Evolutionary conservation across 106 monocot genomes (phyloP).

Genomic region (Acanthochlamys bracteata): DNA sequence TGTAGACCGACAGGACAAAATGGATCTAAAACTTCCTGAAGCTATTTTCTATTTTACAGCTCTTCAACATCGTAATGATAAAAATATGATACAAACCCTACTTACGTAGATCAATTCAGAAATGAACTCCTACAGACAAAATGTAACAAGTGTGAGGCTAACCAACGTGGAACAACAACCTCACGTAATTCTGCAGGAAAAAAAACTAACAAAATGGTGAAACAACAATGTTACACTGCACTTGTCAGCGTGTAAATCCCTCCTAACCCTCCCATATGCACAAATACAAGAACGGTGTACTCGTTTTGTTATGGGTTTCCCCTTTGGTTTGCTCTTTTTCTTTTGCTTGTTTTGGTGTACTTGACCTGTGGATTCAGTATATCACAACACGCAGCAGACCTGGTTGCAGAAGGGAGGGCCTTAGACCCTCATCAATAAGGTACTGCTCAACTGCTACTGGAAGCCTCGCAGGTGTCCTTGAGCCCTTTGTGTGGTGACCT

Average conservation of each 20-base stretch:
- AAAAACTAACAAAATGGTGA: conserved; percentile 5
- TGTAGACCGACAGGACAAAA: not conserved
- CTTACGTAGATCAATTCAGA: not conserved
- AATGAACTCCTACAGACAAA: not conserved
- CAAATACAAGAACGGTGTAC: conserved; percentile 13
- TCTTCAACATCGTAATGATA: not conserved
- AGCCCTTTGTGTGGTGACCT: conserved; percentile 74
- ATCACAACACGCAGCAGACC: conserved; percentile 78
- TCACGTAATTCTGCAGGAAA: conserved; percentile 4
- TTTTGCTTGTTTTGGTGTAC: not conserved
- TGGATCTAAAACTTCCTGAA: not conserved
- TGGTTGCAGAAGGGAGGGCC: conserved; percentile 56
- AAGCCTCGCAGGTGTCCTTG: conserved; percentile 62
- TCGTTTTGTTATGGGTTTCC: conserved; percentile 3
- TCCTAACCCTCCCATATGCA: conserved; percentile 11
- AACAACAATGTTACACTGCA: conserved; percentile 5
- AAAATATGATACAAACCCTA: not conserved
- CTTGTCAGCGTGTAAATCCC: not conserved
- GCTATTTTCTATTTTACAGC: not conserved
- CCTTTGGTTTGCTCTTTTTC: conserved; percentile 7
- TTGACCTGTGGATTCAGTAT: conserved; percentile 29
- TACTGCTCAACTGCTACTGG: conserved; percentile 71
- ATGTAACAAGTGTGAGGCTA: not conserved
- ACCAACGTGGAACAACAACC: not conserved
- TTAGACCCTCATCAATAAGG: conserved; percentile 60